phyloP scores from a whole-genome alignment of 2,329 filamentous ascomycete genomes.

The Corynespora cassiicola region DNA sequence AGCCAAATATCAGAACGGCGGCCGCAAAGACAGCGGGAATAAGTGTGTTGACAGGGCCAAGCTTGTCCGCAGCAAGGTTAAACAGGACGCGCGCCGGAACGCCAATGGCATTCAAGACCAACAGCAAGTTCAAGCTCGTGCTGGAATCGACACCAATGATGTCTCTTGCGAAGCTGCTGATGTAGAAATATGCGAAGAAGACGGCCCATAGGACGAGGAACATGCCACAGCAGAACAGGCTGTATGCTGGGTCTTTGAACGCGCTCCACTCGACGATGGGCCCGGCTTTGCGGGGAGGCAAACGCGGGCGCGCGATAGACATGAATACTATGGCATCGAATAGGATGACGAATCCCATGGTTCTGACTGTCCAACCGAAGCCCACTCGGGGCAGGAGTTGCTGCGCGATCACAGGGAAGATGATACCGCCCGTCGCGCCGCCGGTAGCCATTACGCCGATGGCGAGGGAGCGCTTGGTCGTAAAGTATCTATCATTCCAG shows the following conservation, averaged over 20 bases:
- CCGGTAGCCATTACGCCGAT: constrained; percentile 36
- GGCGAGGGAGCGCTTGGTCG: constrained; percentile 34
- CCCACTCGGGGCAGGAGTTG: constrained; percentile 36
- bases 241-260: constrained; percentile 49
- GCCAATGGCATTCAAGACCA: constrained; percentile 59
- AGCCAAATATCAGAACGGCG: constrained; percentile 51
- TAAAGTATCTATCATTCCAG: no score
- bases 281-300: constrained; percentile 50
- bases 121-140: constrained; percentile 61
- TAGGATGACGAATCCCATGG: constrained; percentile 66
- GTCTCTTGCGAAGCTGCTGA: constrained; percentile 50
- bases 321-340: constrained; percentile 41
- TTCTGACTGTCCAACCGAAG: constrained; percentile 70
- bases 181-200: constrained; percentile 55
- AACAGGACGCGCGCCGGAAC: constrained; percentile 57
- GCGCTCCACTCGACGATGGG: constrained; percentile 50
- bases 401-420: constrained; percentile 41
- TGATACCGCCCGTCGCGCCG: constrained; percentile 35
- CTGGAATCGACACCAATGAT: constrained; percentile 56
- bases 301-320: constrained; percentile 43
- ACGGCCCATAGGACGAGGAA: constrained; percentile 47
- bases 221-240: constrained; percentile 43
- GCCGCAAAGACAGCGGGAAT: constrained; percentile 57
- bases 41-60: constrained; percentile 55
- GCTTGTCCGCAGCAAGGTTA: constrained; percentile 47